Percentiles rank a stretch among this genome's conserved stretches.
These are phyloP conservation scores for Oryza brachyantha DNA, from an alignment of 176 grass and related monocot genomes.

Conservation along the genomic window DNA sequence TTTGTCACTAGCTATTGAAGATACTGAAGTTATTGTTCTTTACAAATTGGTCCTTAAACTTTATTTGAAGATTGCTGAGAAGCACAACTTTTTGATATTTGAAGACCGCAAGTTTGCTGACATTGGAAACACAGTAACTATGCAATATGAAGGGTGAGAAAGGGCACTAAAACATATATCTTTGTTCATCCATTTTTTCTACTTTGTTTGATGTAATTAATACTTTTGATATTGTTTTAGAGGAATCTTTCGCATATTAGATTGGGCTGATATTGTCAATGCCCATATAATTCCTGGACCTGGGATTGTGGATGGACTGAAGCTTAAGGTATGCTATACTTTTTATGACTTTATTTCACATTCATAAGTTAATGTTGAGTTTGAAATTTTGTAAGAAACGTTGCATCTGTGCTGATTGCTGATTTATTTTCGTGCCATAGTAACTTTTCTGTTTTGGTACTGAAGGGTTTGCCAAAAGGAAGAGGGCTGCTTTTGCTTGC, in stretches of 20 bases:
- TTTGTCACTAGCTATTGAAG: too few relatives aligned
- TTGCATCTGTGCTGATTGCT: not conserved
- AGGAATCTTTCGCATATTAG: conserved; percentile 84
- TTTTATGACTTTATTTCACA: not conserved
- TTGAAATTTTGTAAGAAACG: not conserved
- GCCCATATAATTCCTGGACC: conserved; percentile 88
- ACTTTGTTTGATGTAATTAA: not conserved
- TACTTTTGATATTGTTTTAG: conserved; percentile 34
- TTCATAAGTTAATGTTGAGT: not conserved
- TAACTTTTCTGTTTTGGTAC: conserved; percentile 29
- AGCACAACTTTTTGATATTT: conserved; percentile 91
- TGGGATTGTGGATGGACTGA: conserved; percentile 93
- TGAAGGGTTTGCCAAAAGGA: conserved; percentile 77
- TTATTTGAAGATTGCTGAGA: conserved; percentile 75
- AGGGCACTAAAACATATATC: not conserved
- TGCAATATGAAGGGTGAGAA: conserved; percentile 97
- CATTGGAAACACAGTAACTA: conserved; percentile 94
- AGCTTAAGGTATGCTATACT: conserved; percentile 62
- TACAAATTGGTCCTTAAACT: not conserved
- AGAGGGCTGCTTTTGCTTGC: conserved; percentile 77
- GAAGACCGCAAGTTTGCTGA: conserved; percentile 97
- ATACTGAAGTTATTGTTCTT: not conserved
- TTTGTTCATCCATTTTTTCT: not conserved
- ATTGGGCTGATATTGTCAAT: conserved; percentile 97
- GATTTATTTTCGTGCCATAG: not conserved